A percentile compares a stretch with the other conserved stretches of the same genome.
Evolutionary conservation across 2,329 filamentous ascomycete genomes (phyloP).

Genomic region (Trichoderma gracile): DNA sequence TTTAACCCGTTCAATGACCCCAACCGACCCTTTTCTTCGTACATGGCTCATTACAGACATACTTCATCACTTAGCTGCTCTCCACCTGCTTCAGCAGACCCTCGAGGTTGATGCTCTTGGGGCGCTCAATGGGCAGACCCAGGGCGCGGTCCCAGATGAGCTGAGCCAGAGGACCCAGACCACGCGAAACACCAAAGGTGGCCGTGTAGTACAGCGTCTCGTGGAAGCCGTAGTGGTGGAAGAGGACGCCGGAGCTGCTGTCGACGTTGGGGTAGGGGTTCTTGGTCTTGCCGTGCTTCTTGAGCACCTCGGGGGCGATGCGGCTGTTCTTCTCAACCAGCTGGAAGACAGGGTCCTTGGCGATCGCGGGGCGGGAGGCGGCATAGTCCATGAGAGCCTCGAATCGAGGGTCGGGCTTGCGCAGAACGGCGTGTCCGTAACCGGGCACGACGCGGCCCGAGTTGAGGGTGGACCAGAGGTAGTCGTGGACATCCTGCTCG

Average conservation of each 20-base stretch:
- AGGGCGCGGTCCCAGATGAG: conserved; percentile 94
- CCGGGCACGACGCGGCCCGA: conserved; percentile 92
- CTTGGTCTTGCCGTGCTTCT: conserved; percentile 96
- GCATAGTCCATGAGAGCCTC: conserved; percentile 97
- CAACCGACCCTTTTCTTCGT: not conserved
- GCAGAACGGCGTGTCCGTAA: conserved; percentile 92
- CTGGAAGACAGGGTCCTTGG: conserved; percentile 85
- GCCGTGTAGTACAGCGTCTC: conserved; percentile 93
- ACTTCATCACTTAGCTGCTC: conserved; percentile 38
- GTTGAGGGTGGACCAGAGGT: conserved; percentile 91
- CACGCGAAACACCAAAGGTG: conserved; percentile 68
- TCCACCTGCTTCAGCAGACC: conserved; percentile 73
- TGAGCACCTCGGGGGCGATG: conserved; percentile 86
- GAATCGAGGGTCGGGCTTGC: conserved; percentile 96
- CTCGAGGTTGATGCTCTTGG: conserved; percentile 94
- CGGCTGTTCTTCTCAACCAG: conserved; percentile 92
- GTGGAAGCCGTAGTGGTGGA: conserved; percentile 97
- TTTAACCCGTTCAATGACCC: not conserved
- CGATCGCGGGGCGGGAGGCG: conserved; percentile 78
- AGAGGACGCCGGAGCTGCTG: conserved; percentile 86
- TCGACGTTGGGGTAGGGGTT: conserved; percentile 98
- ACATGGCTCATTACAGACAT: not conserved
- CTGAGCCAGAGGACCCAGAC: conserved; percentile 86
- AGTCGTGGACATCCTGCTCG: conserved; percentile 79
- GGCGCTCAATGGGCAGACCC: conserved; percentile 92